Evolutionary conservation across 768 basidiomycete genomes (phyloP).

Genomic region (Gelatoporia subvermispora): DNA sequence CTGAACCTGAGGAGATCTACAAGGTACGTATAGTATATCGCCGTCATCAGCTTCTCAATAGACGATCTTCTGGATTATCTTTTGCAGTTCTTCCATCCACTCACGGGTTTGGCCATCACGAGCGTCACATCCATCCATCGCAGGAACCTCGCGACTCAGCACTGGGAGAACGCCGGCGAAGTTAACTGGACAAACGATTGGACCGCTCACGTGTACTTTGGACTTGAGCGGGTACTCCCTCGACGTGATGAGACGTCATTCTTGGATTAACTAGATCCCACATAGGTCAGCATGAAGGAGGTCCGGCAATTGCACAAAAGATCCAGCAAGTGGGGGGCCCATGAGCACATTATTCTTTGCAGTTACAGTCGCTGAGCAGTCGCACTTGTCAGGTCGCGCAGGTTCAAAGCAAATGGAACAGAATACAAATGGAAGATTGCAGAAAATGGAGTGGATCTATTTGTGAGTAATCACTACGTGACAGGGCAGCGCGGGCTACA

Average conservation of each 20-base stretch:
- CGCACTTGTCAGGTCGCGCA: slow-evolving; percentile 37
- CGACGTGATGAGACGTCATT: not conserved
- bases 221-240: slow-evolving; percentile 37
- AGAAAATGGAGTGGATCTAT: slow-evolving; percentile 39
- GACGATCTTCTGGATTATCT: not conserved
- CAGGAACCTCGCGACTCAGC: slow-evolving; percentile 37
- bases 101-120: slow-evolving; percentile 33
- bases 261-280: not conserved
- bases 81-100: slow-evolving; percentile 22
- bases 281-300: slow-evolving; percentile 39
- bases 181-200: slow-evolving; percentile 47
- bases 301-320: slow-evolving; percentile 45
- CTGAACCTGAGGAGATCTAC: slow-evolving; percentile 36
- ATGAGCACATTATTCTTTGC: not conserved
- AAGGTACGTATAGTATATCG: slow-evolving; percentile 26
- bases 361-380: not conserved
- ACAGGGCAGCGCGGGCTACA: not conserved
- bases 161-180: slow-evolving; percentile 49
- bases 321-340: slow-evolving; percentile 40
- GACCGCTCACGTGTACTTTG: slow-evolving; percentile 44
- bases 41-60: not conserved
- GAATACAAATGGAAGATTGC: slow-evolving; percentile 57
- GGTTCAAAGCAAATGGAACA: slow-evolving; percentile 43
- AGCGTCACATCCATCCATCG: slow-evolving; percentile 46
- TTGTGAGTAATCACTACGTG: slow-evolving; percentile 31